Base-by-base conservation (phyloP, 2,329 filamentous ascomycete species). In the Xylariomycetidae sp. region DNA sequence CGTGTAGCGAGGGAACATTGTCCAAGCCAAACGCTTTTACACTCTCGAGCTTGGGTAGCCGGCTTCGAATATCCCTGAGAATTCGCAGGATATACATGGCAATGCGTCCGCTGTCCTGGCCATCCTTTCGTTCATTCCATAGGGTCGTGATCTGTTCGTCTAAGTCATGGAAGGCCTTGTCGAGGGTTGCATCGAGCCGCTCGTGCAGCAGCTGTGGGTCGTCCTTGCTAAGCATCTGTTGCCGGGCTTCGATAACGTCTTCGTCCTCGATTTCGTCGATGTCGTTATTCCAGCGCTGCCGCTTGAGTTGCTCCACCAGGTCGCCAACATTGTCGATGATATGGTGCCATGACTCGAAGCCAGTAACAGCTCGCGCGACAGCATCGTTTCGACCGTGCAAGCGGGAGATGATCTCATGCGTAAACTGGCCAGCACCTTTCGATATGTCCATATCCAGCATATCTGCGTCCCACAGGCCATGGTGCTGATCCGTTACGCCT, bases 241-340 rank as follows among this genome's bases (percentile, higher is more conserved):
- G 80, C 20, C 80, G 71, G 13, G 69, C 68, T 40, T 85, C 79
- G 14, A 83, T 72, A 1, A 72, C 76, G 34, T 83, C 70, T 41
- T 89, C 83, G 39, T 87, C 82, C 39, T 87, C 82, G 25, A 86
- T 76, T 31, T 83, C 76, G 31, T 82, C 77, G 18, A 79, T 69
- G 39, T 85, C 82, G 35, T 85, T 81, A 42, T 89, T 82, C 83
- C 85, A 89, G 35, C 77, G 74, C 44, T 81, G 76, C 29, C 74
- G 72, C 39, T 68, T 74, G 47, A 92, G 71, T 37, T 75, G 68
- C 25, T 78, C 75, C 6, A 88, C 72, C 4, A 81, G 67, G 13
- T 67, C 64, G 26, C 70, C 71, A 10, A 84, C 74, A 32, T 79
- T 76, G 39, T 81, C 73, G n/a, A 93, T 74, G 5, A 81, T 73